Base-by-base conservation (phyloP, 176 grass and related monocot genomes). In the Panicum miliaceum region DNA sequence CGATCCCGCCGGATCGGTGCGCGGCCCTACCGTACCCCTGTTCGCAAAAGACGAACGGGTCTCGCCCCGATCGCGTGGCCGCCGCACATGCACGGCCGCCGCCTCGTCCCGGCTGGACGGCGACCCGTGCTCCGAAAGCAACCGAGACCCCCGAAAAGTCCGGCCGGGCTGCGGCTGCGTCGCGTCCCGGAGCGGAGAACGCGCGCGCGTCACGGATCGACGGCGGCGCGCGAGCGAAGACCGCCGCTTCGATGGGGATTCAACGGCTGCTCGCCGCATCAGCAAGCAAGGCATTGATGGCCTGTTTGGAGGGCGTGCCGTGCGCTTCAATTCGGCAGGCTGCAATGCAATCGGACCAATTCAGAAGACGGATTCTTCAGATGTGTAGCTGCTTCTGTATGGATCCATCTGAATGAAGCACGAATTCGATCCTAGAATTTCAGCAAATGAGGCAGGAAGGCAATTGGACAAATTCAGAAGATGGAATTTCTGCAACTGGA, bases 61-160 rank as follows among this genome's bases (percentile, higher is more conserved):
- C 13, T 68, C 26, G 16, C 36, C 43, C 38, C 6, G 40, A 56
- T 50, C 71, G 68, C 25, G 68, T 71, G 42, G 43, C 34, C 2
- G 84, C 76, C 2, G 84, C 76, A 64, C 67, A 64, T 64, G 75
- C 65, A 12, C 16, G 62, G 62, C 7, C 64, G 11, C 35, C 7
- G 0, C 51, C 5, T 41, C 37, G 0, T 0, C 3, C 22, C 62
- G 12, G 12, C 73, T 19, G 25, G 15, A 38, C 53, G n/a, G 43
- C 60, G 73, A 77, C 48, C 16, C 72, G 64, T 73, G 64, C 60
- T 45, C 72, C 36, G 35, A 76, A 76, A 84, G 82, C 47, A 76
- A n/a, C 47, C 12, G 22, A 15, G 54, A 13, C 27, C 4, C 50
- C 3, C 68, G 68, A 23, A 34, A 77, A 77, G 47, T 77, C 63